Base-by-base conservation (phyloP, 345 rosid species). In the Acer saccharum region DNA sequence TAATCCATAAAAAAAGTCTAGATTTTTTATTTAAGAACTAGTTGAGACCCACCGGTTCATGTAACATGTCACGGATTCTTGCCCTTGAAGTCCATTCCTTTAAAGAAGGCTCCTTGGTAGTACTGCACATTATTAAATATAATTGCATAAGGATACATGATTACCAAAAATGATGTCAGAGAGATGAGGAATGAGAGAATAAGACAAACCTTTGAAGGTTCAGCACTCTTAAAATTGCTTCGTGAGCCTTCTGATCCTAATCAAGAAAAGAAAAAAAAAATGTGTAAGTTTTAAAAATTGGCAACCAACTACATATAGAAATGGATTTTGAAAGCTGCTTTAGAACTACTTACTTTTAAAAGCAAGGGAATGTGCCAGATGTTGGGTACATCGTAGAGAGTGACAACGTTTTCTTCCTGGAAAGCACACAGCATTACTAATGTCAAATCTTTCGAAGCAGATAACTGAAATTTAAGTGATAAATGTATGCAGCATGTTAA, bases 351-450 rank as follows among this genome's bases (percentile, higher is more conserved):
- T 83, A 96, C 99, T 83, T 88, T 89, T 44, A 97, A 84, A 78
- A 97, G 92, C 81, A 91, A 83, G 70, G 99, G 99, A 79, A 97
- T 84, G 70, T 97, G 94, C 99, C 99, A 97, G 77, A 97, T 97
- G 84, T 97, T 97, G 69, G 98, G 85, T 72, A 95, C 97, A 77
- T 97, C 99, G 64, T 89, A 87, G 71, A 97, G 89, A 79, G 97
- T 89, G 82, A 97, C 66, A 52, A 97, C 84, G 63, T 91, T 89
- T 81, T 92, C 93, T 72, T 77, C 89, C 99, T 97, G 87, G 17
- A 85, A 83, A 71, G 81, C 69, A 73, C 48, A 41, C 23, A 13
- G 50, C 12, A 54, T 68, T 43, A 64, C 23, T 50, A 63, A 43
- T 48, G 62, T 23, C 7, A 17, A 44, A 25, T 58, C 46, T 69